Base-by-base conservation (phyloP, 768 basidiomycete species). In the Termitomyces sp. region DNA sequence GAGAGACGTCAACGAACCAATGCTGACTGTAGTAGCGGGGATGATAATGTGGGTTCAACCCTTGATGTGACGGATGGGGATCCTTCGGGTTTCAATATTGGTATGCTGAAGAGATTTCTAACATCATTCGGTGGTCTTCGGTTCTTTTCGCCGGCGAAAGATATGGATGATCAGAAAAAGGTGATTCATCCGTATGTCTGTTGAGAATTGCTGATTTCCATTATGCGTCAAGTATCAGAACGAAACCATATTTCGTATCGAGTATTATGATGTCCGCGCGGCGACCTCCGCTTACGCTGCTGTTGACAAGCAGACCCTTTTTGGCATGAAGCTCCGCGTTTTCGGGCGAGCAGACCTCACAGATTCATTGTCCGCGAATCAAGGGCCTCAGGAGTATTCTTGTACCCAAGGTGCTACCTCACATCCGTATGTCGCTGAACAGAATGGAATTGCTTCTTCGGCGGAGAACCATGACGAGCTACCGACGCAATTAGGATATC, bases 221-320 rank as follows among this genome's bases (percentile, higher is more conserved):
- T 34, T 34, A 14, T 29, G 24, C 20, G 26, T 37, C n/a, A 51
- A 51, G 50, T 26, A 52, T 51, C 50, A 63, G 12, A 42, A 56
- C 7, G 59, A 61, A 8, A 67, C 64, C 69, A 69, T 77, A 29
- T 90, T 84, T 68, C 71, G 70, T 41, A 80, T 85, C 52, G 88
- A 90, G 61, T 93, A 81, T 66, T 87, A 78, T 65, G 88, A 92
- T 64, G 75, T 82, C 27, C 77, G 87, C 26, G 77, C 79, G 39
- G 83, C 87, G 6, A 71, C 75, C 39, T 63, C 67, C 12, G 88
- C 89, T 14, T 78, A 73, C 63, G 68, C 70, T 46, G 72, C 72
- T 46, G 71, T 92, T 20, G 65, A 87, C 47, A 76, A 76, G 2
- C 75, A 76, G 37, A 68, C 72, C 46, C 66, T 82, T 36, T 80